phyloP scores from a whole-genome alignment of 805 yeast species.

The Schwanniomyces occidentalis region DNA sequence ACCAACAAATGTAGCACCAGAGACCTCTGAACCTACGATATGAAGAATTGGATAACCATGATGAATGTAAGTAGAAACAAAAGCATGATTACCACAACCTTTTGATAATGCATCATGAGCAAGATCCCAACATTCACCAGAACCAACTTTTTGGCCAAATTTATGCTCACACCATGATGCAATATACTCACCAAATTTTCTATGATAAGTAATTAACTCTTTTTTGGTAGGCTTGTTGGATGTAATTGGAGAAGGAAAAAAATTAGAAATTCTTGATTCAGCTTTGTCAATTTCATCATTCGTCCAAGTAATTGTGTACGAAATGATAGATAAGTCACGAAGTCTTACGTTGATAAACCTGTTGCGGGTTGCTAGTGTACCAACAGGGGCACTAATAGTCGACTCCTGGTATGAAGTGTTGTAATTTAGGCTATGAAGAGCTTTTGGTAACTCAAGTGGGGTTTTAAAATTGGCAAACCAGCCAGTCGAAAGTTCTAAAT shows the following conservation, averaged over 20 bases:
- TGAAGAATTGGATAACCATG: slow-evolving; percentile 49
- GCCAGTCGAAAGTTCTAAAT: slow-evolving; percentile 43
- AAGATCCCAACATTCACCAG: slow-evolving; percentile 64
- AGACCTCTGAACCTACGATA: slow-evolving; percentile 19
- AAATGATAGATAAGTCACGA: slow-evolving; percentile 41
- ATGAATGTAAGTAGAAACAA: slow-evolving; percentile 45
- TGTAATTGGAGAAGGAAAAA: slow-evolving; percentile 45
- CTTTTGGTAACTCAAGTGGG: slow-evolving; percentile 32
- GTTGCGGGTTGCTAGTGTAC: slow-evolving; percentile 13
- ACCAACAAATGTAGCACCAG: slow-evolving; percentile 15
- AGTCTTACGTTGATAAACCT: slow-evolving; percentile 39
- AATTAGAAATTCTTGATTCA: slow-evolving; percentile 28
- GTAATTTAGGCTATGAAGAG: slow-evolving; percentile 38
- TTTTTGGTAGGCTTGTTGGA: slow-evolving; percentile 27
- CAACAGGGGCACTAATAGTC: slow-evolving; percentile 12
- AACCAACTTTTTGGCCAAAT: slow-evolving; percentile 48
- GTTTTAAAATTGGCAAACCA: slow-evolving; percentile 45
- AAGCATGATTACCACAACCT: slow-evolving; percentile 60
- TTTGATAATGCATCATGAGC: slow-evolving; percentile 54
- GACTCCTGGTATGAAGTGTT: slow-evolving; percentile 18
- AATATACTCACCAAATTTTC: slow-evolving; percentile 50
- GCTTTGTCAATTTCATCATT: slow-evolving; percentile 20
- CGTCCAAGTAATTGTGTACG: slow-evolving; percentile 42
- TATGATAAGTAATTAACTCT: slow-evolving; percentile 32
- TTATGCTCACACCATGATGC: slow-evolving; percentile 56